Evolutionary conservation across 2,329 filamentous ascomycete species (phyloP), one percentile per base, ranked within the genome.

Genomic region (Aspergillus amoenus): DNA sequence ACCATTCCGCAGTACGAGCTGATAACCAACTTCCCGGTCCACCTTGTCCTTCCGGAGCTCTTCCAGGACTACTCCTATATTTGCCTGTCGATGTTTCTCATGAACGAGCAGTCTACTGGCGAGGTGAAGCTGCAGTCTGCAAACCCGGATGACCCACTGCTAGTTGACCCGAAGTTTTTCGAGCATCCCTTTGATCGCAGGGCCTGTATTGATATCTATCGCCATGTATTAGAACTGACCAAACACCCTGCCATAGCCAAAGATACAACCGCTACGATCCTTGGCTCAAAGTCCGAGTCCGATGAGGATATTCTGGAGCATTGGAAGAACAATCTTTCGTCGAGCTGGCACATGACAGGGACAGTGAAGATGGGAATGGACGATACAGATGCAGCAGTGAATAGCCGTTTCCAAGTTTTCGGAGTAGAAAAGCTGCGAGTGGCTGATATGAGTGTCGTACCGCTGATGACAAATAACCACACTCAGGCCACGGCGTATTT

Each of bases 1-100:
- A 84, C 81, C 0, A 76, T 87, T 2, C 85, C 86, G 0, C 78
- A 82, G 47, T 86, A 79, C 61, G 85, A 88, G 62, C 67, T 87
- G 15, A 55, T 80, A 8, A 79, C 75, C 2, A 79, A 82, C 56
- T 74, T 79, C 56, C 76, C 77, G 0, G 61, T 78, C 4, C 79
- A 81, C 60, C 76, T 64, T 34, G 64, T 72, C 37, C 49, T 77
- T 0, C 80, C 80, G 0, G 65, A 70, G 1, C 73, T 79, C 37
- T 66, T 65, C 18, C 24, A 64, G 6, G 67, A 71, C 39, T 71
- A 78, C 15, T 76, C 75, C 71, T 81, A 81, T 63, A 68, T 74
- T 1, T 76, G 72, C 30, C 58, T 82, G 4, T 58, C 77, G 0
- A 74, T 80, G 1, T 82, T 83, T 60, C 60, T 80, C 18, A 81